Conservation (phyloP, 2,329 filamentous ascomycete species). For the Fusarium sp. region DNA sequence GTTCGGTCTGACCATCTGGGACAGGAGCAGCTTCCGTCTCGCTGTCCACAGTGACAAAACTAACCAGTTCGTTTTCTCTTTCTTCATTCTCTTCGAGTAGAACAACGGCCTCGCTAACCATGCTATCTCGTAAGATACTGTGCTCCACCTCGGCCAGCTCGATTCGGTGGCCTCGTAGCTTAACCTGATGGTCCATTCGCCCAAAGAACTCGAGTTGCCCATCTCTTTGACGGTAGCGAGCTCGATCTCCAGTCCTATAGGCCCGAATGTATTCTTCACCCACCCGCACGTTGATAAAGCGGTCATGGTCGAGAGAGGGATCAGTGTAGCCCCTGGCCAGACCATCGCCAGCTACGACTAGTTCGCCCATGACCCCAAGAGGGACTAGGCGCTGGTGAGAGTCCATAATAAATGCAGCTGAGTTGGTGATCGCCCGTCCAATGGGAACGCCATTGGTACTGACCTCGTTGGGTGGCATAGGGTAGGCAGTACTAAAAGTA, state of each 20-base stretch:
- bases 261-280: background rate
- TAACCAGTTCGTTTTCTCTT: too few species aligned
- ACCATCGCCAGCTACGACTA: slow-evolving; percentile 46
- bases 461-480: background rate
- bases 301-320: slow-evolving; percentile 7
- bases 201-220: slow-evolving; percentile 47
- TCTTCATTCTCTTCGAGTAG: too few species aligned
- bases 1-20: too few species aligned
- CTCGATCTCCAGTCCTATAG: slow-evolving; percentile 45
- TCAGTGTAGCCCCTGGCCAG: slow-evolving; percentile 37
- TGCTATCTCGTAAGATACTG: too few species aligned
- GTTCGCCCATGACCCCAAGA: slow-evolving; percentile 46
- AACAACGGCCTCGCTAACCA: too few species aligned
- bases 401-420: slow-evolving; percentile 45
- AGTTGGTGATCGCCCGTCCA: slow-evolving; percentile 38
- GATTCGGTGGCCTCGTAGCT: too few species aligned
- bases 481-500: slow-evolving; percentile 13
- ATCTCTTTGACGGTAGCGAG: slow-evolving; percentile 37
- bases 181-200: slow-evolving; percentile 38
- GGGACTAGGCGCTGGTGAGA: slow-evolving; percentile 40
- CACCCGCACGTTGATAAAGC: slow-evolving; percentile 31
- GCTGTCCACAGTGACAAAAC: too few species aligned
- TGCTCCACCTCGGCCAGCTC: too few species aligned
- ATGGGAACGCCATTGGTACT: slow-evolving; percentile 40
- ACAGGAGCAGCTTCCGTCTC: too few species aligned